phyloP scores from a whole-genome alignment of 495 filamentous ascomycete species.

The Xylaria nigripes region DNA sequence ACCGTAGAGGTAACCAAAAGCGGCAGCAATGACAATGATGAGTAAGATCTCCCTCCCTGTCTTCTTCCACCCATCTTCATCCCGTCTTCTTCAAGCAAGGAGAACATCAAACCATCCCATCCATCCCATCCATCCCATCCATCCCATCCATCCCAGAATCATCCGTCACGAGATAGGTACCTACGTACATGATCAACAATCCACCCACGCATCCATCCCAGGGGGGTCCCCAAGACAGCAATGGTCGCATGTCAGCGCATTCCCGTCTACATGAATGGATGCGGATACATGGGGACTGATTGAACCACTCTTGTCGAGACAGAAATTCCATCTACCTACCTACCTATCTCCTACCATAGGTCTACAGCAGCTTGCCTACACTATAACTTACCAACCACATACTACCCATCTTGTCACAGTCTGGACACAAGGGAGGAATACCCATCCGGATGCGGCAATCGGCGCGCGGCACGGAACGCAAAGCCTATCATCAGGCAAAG shows the following conservation, averaged over 20 bases:
- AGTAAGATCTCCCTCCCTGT: too few species aligned
- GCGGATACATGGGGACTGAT: not conserved
- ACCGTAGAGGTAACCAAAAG: too few species aligned
- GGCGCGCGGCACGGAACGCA: not conserved
- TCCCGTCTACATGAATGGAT: not conserved
- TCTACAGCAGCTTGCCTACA: too few species aligned
- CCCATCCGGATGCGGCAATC: not conserved
- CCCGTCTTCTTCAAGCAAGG: too few species aligned
- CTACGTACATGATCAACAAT: not conserved
- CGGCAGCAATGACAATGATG: too few species aligned
- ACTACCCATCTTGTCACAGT: not conserved
- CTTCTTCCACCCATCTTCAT: too few species aligned
- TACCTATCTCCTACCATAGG: not conserved
- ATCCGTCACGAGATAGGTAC: too few species aligned
- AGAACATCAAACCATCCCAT: too few species aligned
- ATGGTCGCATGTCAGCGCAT: conserved; percentile 1
- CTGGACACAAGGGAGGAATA: not conserved
- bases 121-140: too few species aligned
- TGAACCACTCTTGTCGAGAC: too few species aligned
- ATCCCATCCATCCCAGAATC: too few species aligned
- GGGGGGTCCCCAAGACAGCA: not conserved
- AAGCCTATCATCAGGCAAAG: not conserved
- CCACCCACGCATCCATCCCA: not conserved
- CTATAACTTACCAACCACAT: too few species aligned
- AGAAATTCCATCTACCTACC: not conserved